These are phyloP conservation scores for Grosmannia huntii DNA, from an alignment of 2,329 filamentous ascomycete genomes.

Conservation along the genomic window DNA sequence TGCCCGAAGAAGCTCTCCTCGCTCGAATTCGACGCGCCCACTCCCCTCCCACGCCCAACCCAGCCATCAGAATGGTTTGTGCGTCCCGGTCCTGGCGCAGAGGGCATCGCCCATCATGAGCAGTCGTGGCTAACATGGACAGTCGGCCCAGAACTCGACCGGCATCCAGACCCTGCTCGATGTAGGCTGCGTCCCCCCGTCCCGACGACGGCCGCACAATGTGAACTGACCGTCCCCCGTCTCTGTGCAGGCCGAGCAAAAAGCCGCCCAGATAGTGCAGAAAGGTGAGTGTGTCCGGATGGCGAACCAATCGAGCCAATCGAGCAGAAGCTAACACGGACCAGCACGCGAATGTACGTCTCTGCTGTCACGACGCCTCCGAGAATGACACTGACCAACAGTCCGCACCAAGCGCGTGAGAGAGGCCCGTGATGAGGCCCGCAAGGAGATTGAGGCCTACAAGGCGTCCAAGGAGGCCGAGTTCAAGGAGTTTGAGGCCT, in stretches of 20 bases:
- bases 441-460: conserved; percentile 96
- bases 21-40: too few relatives aligned
- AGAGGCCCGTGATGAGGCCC: conserved; percentile 90
- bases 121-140: conserved; percentile 1
- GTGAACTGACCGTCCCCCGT: background rate
- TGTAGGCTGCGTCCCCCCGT: conserved; percentile 36
- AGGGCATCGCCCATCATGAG: too few relatives aligned
- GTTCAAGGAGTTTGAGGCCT: conserved; percentile 85
- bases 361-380: background rate
- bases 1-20: too few relatives aligned
- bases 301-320: too few relatives aligned
- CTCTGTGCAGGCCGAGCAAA: conserved; percentile 68
- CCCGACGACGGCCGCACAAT: background rate
- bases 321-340: conserved; percentile 3
- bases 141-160: conserved; percentile 97
- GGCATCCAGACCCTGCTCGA: conserved; percentile 98
- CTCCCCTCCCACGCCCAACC: too few relatives aligned
- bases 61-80: background rate
- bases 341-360: conserved; percentile 77
- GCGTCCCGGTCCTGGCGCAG: background rate
- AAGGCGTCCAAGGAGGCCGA: conserved; percentile 80
- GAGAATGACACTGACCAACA: conserved; percentile 19
- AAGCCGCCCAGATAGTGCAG: conserved; percentile 98
- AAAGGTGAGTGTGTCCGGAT: conserved; percentile 54
- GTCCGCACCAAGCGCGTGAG: conserved; percentile 95